These are phyloP conservation scores for Podila clonocystis DNA, from an alignment of 192 early-diverging fungal species.

Conservation along the genomic window DNA sequence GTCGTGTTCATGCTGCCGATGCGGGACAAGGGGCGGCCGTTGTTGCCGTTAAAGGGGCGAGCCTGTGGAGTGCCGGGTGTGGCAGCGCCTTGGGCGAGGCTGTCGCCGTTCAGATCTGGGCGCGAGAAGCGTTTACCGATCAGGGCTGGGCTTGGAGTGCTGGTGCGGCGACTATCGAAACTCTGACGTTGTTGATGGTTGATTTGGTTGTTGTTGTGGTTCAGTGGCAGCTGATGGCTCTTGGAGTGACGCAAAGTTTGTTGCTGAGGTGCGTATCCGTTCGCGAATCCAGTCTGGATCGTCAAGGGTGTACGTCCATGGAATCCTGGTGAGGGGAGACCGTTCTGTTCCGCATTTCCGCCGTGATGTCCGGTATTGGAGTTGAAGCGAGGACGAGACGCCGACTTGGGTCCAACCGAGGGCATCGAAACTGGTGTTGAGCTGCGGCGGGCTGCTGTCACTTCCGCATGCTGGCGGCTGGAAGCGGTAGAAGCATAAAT, in stretches of 20 bases:
- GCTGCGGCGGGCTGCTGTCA: constrained; percentile 22
- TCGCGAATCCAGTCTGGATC: constrained; percentile 42
- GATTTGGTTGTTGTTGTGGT: background rate
- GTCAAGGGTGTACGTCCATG: constrained; percentile 27
- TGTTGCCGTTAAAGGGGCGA: background rate
- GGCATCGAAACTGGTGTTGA: constrained; percentile 24
- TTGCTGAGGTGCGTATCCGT: constrained; percentile 29
- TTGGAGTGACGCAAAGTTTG: constrained; percentile 37
- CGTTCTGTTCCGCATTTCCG: background rate
- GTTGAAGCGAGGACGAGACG: constrained; percentile 21
- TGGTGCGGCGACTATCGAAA: constrained; percentile 22
- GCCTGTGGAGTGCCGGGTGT: background rate
- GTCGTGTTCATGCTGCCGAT: constrained; percentile 18
- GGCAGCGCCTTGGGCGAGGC: constrained; percentile 8
- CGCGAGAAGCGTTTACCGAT: constrained; percentile 22
- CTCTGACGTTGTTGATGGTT: constrained; percentile 4
- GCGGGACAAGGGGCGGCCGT: constrained; percentile 32
- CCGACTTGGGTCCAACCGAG: constrained; percentile 31
- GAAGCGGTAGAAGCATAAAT: constrained; percentile 30
- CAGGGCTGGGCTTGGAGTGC: constrained; percentile 37
- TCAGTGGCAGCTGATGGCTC: constrained; percentile 41
- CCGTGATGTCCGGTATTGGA: background rate
- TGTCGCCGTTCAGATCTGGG: constrained; percentile 27
- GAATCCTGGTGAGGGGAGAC: constrained; percentile 17
- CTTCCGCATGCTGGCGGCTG: constrained; percentile 36